A percentile compares a stretch with the other conserved stretches of the same genome.
phyloP scores from a whole-genome alignment of 345 rosid species.

The Pseudoturritis turrita region DNA sequence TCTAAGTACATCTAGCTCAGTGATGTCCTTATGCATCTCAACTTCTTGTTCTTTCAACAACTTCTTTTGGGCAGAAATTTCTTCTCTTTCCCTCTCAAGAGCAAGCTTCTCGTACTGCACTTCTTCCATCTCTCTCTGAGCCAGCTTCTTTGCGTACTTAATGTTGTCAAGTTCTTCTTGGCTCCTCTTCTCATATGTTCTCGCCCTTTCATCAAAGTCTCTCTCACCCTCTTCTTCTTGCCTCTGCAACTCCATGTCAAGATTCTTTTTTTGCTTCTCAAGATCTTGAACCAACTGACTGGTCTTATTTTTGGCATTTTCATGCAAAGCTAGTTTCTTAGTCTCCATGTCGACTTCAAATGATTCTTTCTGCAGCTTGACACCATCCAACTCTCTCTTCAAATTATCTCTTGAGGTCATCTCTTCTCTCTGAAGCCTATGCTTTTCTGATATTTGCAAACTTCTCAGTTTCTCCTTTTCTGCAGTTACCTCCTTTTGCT shows the following conservation, averaged over 20 bases:
- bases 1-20: conserved; percentile 57
- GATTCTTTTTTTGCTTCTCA: conserved; percentile 45
- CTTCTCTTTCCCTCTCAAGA: conserved; percentile 47
- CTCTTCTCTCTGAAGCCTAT: conserved; percentile 56
- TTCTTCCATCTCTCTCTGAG: conserved; percentile 52
- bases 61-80: conserved; percentile 43
- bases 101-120: conserved; percentile 39
- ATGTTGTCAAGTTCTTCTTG: conserved; percentile 44
- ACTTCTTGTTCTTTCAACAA: conserved; percentile 47
- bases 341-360: conserved; percentile 53
- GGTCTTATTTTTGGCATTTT: conserved; percentile 40
- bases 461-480: conserved; percentile 47
- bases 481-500: conserved; percentile 38
- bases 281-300: conserved; percentile 51
- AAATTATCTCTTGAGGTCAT: conserved; percentile 36
- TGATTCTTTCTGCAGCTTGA: conserved; percentile 59
- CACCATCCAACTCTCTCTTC: conserved; percentile 47
- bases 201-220: conserved; percentile 39
- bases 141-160: conserved; percentile 41
- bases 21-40: conserved; percentile 59
- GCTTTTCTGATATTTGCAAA: conserved; percentile 39
- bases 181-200: conserved; percentile 40
- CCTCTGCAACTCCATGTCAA: conserved; percentile 40
- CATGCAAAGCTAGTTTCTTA: conserved; percentile 45
- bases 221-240: conserved; percentile 53